Conservation (phyloP, 2,329 filamentous ascomycete genomes). For the Proliferodiscus dingleyae region DNA sequence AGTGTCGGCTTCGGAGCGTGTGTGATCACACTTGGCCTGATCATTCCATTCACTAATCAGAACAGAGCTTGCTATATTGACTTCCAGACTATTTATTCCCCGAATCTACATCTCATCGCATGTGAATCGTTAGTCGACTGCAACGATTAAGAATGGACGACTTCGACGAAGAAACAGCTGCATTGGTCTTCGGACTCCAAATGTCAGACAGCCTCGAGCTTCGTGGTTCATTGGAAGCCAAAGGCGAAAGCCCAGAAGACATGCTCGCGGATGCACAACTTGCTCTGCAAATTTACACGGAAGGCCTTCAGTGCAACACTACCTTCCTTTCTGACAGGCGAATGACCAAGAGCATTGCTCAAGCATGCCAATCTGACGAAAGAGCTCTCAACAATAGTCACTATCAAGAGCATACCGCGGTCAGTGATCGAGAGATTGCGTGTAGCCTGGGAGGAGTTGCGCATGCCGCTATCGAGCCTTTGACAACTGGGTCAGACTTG, state of each 20-base stretch:
- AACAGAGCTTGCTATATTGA: too few relatives aligned
- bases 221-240: slow-evolving; percentile 1
- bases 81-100: too few relatives aligned
- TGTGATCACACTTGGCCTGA: too few relatives aligned
- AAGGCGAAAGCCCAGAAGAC: slow-evolving; percentile 11
- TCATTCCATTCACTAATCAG: too few relatives aligned
- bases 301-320: slow-evolving; percentile 12
- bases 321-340: slow-evolving; percentile 11
- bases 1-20: too few relatives aligned
- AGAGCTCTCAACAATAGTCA: slow-evolving; percentile 4
- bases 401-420: slow-evolving; percentile 13
- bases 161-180: too few relatives aligned
- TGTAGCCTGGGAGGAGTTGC: slow-evolving; percentile 6
- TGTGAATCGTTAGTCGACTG: too few relatives aligned
- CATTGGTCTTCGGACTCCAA: slow-evolving; percentile 23
- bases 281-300: slow-evolving; percentile 12
- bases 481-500: slow-evolving; percentile 3
- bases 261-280: slow-evolving; percentile 12
- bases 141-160: too few relatives aligned
- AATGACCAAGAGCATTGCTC: slow-evolving; percentile 23
- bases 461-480: background rate
- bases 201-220: slow-evolving; percentile 17
- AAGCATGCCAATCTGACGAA: slow-evolving; percentile 21
- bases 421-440: slow-evolving; percentile 15
- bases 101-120: too few relatives aligned